Evolutionary conservation across 768 basidiomycete species (phyloP), one percentile per base, ranked within the genome.

Genomic region (Russula sp.): DNA sequence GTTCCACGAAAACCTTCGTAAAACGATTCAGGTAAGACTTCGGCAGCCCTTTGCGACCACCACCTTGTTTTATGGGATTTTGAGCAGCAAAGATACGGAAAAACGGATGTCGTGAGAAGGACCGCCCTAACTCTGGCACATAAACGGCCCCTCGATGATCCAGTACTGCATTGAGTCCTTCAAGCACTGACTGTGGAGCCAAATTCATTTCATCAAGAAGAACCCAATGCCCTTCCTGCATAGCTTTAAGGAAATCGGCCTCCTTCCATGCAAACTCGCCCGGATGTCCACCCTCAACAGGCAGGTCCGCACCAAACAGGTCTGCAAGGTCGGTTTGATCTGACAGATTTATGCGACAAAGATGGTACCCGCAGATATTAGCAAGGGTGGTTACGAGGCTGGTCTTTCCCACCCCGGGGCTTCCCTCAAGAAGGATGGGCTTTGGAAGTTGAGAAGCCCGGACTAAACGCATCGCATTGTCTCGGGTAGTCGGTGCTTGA

Each of bases 161-260:
- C 35, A 99, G 76, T 10, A 96, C 84, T 1, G 97, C 93, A 70
- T 99, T 99, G 43, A 99, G 82, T 34, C 97, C 97, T 75, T 99
- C 97, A 2, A 99, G 83, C 5, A 99, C 88, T 0, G 97, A 87
- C 70, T 99, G 96, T 35, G 96, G 92, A 0, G 96, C 96, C 42
- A 99, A 80, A 70, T 99, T 99, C 97, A 99, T 98, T 72, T 99
- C 97, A 70, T 99, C 97, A 10, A 99, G 81, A 7, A 99, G 83
- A 6, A 98, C 96, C 97, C 97, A 99, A 62, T 92, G 86, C 0
- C 97, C 97, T n/a, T 89, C 81, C 70, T 97, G 93, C 74, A 99
- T 75, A 1, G 97, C 95, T 60, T 82, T 84, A 45, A 99, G 78
- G 71, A 99, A 99, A 60, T 96, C 94, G 0, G 96, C 97, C 65